Percentiles rank a stretch among this genome's conserved stretches.
Evolutionary conservation across 2,329 filamentous ascomycete genomes (phyloP).

Genomic region (Trichoderma aggressivum): DNA sequence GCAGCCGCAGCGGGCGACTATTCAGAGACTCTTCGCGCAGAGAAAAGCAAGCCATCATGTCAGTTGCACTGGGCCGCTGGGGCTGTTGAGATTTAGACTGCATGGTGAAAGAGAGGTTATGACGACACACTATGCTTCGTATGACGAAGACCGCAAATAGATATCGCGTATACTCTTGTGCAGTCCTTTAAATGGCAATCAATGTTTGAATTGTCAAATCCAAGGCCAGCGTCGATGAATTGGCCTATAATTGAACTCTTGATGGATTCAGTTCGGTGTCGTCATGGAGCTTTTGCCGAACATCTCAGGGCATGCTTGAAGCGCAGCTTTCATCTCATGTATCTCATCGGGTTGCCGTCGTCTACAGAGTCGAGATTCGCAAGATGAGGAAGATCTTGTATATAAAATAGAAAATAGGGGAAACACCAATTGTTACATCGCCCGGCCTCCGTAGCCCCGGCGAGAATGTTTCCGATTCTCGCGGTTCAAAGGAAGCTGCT

Average conservation of each 20-base stretch:
- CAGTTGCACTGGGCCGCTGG: slow-evolving; percentile 32
- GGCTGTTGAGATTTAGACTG: slow-evolving; percentile 32
- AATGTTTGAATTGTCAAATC: background rate
- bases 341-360: background rate
- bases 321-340: background rate
- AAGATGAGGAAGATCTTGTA: background rate
- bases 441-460: background rate
- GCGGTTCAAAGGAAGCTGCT: background rate
- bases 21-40: slow-evolving; percentile 36
- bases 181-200: background rate
- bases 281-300: background rate
- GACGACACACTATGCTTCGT: background rate
- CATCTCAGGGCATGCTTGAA: background rate
- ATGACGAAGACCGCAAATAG: background rate
- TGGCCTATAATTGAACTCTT: background rate
- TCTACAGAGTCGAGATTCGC: background rate
- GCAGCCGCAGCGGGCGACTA: slow-evolving; percentile 53
- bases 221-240: background rate
- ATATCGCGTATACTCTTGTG: background rate
- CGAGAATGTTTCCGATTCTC: background rate
- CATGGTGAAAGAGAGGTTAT: slow-evolving; percentile 28
- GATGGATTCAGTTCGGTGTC: background rate
- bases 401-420: background rate
- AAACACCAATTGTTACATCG: background rate
- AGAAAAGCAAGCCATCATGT: slow-evolving; percentile 35